These are phyloP conservation scores for Scedosporium minutisporum DNA, from an alignment of 2,329 filamentous ascomycete genomes.

Conservation along the genomic window DNA sequence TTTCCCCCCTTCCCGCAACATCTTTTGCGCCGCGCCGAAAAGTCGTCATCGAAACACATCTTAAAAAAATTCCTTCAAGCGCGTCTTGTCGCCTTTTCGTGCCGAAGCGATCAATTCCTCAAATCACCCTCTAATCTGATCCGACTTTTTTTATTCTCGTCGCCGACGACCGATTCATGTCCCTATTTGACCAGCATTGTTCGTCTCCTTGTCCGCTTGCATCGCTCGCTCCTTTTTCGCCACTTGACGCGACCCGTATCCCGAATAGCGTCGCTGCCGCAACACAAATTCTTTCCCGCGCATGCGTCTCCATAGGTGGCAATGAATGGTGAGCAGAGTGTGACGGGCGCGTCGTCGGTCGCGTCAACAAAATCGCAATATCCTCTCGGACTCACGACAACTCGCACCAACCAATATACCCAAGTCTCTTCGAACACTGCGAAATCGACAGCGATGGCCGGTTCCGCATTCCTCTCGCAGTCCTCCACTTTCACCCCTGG, in stretches of 20 bases:
- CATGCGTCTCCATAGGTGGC: slow-evolving; percentile 19
- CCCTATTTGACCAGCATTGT: not conserved
- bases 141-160: not conserved
- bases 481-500: not conserved
- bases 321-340: slow-evolving; percentile 19
- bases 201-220: not conserved
- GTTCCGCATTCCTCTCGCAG: not conserved
- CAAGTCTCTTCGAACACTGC: not conserved
- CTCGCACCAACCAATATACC: not conserved
- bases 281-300: slow-evolving; percentile 10
- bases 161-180: not conserved
- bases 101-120: not conserved
- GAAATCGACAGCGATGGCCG: not conserved
- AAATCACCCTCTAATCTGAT: not conserved
- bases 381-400: not conserved
- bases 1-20: slow-evolving; percentile 1
- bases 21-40: slow-evolving; percentile 6
- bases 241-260: not conserved
- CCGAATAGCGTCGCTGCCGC: not conserved
- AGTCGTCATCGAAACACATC: not conserved
- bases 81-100: not conserved
- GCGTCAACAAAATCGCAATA: slow-evolving; percentile 15
- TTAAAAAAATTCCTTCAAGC: not conserved
- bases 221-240: slow-evolving; percentile 1
- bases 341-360: slow-evolving; percentile 15